Evolutionary conservation across 2,329 filamentous ascomycete genomes (phyloP).

Genomic region (Aureobasidium namibiae): DNA sequence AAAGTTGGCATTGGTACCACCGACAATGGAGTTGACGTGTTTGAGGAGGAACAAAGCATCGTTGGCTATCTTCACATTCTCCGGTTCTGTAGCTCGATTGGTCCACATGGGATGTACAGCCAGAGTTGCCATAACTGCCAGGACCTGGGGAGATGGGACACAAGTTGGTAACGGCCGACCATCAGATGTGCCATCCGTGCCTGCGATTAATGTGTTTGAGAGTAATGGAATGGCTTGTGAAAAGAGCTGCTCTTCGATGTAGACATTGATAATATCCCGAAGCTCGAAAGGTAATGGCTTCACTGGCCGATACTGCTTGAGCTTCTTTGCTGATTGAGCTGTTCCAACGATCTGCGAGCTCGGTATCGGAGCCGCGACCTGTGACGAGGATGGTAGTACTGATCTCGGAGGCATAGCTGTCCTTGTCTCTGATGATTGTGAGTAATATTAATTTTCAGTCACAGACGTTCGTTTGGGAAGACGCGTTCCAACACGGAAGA

Average conservation of each 20-base stretch:
- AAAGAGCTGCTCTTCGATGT: slow-evolving; percentile 64
- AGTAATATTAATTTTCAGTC: too few relatives aligned
- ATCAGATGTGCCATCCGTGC: slow-evolving; percentile 25
- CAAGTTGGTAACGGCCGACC: slow-evolving; percentile 43
- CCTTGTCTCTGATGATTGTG: neutral
- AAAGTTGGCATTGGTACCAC: slow-evolving; percentile 62
- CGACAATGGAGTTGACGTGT: slow-evolving; percentile 55
- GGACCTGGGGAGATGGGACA: slow-evolving; percentile 61
- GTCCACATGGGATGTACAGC: slow-evolving; percentile 74
- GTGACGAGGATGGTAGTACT: neutral
- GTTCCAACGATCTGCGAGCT: neutral
- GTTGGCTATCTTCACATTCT: slow-evolving; percentile 55
- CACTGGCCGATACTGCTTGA: slow-evolving; percentile 27
- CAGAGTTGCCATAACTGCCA: slow-evolving; percentile 74
- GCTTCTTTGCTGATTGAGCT: neutral
- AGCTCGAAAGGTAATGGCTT: slow-evolving; percentile 55
- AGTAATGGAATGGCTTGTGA: slow-evolving; percentile 45
- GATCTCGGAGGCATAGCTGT: neutral
- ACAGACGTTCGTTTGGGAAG: neutral
- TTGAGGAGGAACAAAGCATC: slow-evolving; percentile 63
- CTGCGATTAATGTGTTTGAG: slow-evolving; percentile 52
- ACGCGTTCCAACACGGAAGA: slow-evolving; percentile 8
- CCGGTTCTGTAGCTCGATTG: slow-evolving; percentile 56
- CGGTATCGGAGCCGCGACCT: neutral
- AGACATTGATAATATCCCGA: slow-evolving; percentile 59